Percentiles rank a stretch among this genome's conserved stretches.
These are phyloP conservation scores for Sparassis latifolia DNA, from an alignment of 1,284 basidiomycete species.

Conservation along the genomic window DNA sequence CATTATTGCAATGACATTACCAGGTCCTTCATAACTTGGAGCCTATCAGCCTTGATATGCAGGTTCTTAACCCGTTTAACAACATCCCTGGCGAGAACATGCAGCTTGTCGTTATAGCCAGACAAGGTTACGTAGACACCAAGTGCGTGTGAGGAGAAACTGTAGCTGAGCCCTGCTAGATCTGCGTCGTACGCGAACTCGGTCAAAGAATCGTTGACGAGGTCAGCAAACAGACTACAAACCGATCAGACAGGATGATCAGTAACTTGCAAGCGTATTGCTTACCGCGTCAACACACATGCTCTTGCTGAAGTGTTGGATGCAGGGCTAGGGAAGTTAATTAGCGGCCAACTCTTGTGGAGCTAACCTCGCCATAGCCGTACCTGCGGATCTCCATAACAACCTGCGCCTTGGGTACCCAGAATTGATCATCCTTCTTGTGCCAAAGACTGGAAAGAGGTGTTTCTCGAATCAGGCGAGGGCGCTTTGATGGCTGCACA, in stretches of 20 bases:
- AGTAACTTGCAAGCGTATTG: neutral
- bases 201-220: conserved; percentile 84
- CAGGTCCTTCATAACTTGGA: conserved; percentile 84
- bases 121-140: conserved; percentile 68
- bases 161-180: conserved; percentile 84
- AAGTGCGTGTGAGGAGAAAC: conserved; percentile 59
- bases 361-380: neutral
- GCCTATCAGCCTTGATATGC: conserved; percentile 64
- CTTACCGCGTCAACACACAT: conserved; percentile 58
- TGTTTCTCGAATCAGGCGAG: conserved; percentile 71
- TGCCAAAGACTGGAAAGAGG: conserved; percentile 78
- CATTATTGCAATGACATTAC: conserved; percentile 30
- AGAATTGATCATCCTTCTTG: conserved; percentile 95
- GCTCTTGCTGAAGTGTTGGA: conserved; percentile 51
- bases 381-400: conserved; percentile 69
- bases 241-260: conserved; percentile 7
- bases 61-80: conserved; percentile 69
- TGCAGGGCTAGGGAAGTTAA: conserved; percentile 35
- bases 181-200: conserved; percentile 94
- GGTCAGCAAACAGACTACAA: conserved; percentile 73
- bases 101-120: conserved; percentile 95
- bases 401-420: conserved; percentile 84
- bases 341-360: neutral
- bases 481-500: conserved; percentile 62
- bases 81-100: conserved; percentile 72